Evolutionary conservation across 2,329 filamentous ascomycete species (phyloP).

Genomic region (Apiospora kogelbergensis): DNA sequence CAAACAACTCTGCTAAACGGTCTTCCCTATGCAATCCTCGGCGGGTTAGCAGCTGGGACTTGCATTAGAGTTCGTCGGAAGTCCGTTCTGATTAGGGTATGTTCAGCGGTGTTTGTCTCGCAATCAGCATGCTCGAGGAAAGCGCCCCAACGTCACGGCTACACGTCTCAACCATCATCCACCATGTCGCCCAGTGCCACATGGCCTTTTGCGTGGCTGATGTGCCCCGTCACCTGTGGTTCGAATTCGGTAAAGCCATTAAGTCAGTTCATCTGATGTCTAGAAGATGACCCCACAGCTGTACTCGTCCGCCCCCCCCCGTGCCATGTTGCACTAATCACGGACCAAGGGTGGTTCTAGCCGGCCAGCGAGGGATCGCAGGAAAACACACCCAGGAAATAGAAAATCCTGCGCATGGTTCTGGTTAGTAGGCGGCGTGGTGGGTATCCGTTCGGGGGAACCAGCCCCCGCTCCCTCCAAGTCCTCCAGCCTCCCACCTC

Average conservation of each 20-base stretch:
- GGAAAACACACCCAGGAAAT: not conserved
- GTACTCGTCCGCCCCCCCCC: not conserved
- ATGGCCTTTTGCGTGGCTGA: conserved; percentile 1
- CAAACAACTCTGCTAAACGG: not conserved
- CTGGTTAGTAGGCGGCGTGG: not conserved
- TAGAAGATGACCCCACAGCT: not conserved
- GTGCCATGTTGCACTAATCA: not conserved
- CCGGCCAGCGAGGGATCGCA: not conserved
- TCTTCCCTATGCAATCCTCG: not conserved
- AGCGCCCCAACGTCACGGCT: not conserved
- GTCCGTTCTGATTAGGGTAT: not conserved
- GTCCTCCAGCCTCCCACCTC: not conserved
- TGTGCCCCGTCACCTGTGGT: not conserved
- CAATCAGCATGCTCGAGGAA: not conserved
- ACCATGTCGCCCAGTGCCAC: not conserved
- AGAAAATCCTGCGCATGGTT: not conserved
- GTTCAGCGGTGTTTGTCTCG: not conserved
- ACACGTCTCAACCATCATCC: not conserved
- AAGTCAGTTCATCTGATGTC: conserved; percentile 1
- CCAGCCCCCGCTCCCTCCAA: not conserved
- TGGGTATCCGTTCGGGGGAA: not conserved
- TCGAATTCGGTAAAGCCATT: not conserved
- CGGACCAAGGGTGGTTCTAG: not conserved
- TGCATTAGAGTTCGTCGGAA: conserved; percentile 6
- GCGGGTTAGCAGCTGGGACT: not conserved